Percentiles rank a stretch among this genome's conserved stretches.
Conservation (phyloP, 129 eudicot genomes). For the Tanacetum coccineum region DNA sequence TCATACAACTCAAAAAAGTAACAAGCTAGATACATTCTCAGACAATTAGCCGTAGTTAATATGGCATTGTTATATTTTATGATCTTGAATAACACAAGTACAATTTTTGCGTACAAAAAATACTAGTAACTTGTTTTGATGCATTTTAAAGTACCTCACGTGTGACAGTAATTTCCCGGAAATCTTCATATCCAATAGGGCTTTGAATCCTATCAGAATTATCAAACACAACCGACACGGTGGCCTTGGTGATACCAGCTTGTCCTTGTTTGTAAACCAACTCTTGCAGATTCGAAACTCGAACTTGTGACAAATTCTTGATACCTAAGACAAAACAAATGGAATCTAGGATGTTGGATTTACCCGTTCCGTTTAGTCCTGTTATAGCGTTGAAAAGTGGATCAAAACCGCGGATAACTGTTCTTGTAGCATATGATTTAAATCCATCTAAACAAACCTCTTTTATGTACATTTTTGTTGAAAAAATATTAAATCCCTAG, state of each 20-base stretch:
- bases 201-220: constrained; percentile 82
- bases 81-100: no score
- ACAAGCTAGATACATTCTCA: no score
- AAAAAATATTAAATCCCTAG: constrained; percentile 19
- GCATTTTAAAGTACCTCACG: constrained; percentile 58
- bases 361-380: constrained; percentile 95
- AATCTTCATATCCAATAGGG: constrained; percentile 93
- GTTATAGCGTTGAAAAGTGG: constrained; percentile 95
- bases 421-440: constrained; percentile 94
- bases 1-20: no score
- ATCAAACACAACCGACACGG: constrained; percentile 92
- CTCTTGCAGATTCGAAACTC: constrained; percentile 98
- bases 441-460: constrained; percentile 91
- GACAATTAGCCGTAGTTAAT: no score
- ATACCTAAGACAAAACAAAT: constrained; percentile 95
- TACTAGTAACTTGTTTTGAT: background rate
- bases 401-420: constrained; percentile 92
- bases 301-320: constrained; percentile 92
- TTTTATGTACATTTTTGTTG: constrained; percentile 59
- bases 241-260: constrained; percentile 98
- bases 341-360: constrained; percentile 95
- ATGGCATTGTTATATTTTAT: no score
- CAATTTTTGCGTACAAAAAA: no score
- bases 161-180: constrained; percentile 85
- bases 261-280: constrained; percentile 98